Conservation (phyloP, 108 stramenopile genomes). For the Stephanodiscus triporus region DNA sequence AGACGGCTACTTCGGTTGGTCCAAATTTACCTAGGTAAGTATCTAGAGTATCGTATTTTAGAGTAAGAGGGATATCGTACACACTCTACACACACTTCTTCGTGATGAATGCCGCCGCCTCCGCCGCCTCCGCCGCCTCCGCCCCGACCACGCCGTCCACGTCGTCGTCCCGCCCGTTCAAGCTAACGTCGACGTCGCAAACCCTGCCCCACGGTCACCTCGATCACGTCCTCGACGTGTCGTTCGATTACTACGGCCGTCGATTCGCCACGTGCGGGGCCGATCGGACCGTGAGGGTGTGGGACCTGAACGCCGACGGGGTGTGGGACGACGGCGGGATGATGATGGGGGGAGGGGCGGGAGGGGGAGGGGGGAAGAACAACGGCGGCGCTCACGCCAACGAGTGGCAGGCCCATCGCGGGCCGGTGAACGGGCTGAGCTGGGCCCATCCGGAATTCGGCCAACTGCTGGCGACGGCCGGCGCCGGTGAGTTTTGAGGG, state of each 20-base stretch:
- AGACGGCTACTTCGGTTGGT: too few relatives aligned
- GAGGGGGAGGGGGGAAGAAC: slow-evolving; percentile 14
- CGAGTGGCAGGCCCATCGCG: slow-evolving; percentile 89
- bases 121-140: background rate
- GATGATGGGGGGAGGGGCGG: background rate
- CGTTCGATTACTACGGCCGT: slow-evolving; percentile 93
- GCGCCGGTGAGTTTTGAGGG: slow-evolving; percentile 49
- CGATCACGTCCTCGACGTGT: slow-evolving; percentile 86
- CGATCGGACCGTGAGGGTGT: slow-evolving; percentile 89
- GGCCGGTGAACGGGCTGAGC: slow-evolving; percentile 77
- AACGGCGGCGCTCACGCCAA: slow-evolving; percentile 10
- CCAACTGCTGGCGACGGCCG: slow-evolving; percentile 90
- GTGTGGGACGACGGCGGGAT: slow-evolving; percentile 37
- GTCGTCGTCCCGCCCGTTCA: background rate
- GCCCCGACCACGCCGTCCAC: background rate
- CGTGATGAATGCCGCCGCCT: background rate
- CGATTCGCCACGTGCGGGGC: slow-evolving; percentile 92
- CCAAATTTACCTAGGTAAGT: too few relatives aligned
- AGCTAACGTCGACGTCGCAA: slow-evolving; percentile 35
- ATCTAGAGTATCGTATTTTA: too few relatives aligned
- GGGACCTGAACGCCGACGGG: slow-evolving; percentile 84
- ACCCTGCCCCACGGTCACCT: slow-evolving; percentile 58
- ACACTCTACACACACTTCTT: background rate
- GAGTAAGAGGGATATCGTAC: too few relatives aligned
- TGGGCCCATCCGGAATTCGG: slow-evolving; percentile 98